phyloP scores from a whole-genome alignment of 2,329 filamentous ascomycete genomes.

The Aureobasidium lini region DNA sequence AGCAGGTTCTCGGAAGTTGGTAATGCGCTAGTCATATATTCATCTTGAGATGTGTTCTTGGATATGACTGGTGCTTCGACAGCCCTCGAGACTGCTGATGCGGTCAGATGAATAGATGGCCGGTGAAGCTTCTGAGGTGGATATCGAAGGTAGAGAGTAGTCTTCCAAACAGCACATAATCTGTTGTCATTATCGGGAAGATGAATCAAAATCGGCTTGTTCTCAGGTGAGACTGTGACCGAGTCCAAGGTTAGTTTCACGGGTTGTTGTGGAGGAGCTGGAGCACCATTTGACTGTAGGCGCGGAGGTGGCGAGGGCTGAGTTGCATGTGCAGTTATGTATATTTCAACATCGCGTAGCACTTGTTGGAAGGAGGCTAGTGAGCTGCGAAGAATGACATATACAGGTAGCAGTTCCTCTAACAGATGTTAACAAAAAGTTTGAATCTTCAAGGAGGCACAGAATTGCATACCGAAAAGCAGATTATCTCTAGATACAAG shows the following conservation, averaged over 20 bases:
- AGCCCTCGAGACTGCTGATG: slow-evolving; percentile 47
- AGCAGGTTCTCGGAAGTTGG: slow-evolving; percentile 65
- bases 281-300: slow-evolving; percentile 33
- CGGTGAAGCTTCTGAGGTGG: slow-evolving; percentile 54
- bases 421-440: slow-evolving; percentile 25
- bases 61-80: not conserved
- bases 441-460: slow-evolving; percentile 16
- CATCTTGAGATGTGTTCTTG: slow-evolving; percentile 40
- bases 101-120: slow-evolving; percentile 55
- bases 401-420: slow-evolving; percentile 68
- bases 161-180: slow-evolving; percentile 33
- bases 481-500: slow-evolving; percentile 48
- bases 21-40: slow-evolving; percentile 61
- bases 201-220: not conserved
- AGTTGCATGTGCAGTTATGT: slow-evolving; percentile 58
- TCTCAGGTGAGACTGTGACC: slow-evolving; percentile 22
- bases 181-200: slow-evolving; percentile 20
- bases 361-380: slow-evolving; percentile 50
- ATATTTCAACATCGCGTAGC: slow-evolving; percentile 56
- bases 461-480: slow-evolving; percentile 58
- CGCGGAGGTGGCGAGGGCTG: slow-evolving; percentile 36
- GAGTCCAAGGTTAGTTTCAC: slow-evolving; percentile 54
- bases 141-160: slow-evolving; percentile 32
- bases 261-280: slow-evolving; percentile 21
- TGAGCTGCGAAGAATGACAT: slow-evolving; percentile 60